Evolutionary conservation across 495 filamentous ascomycete species (phyloP).

Genomic region (Paragyromitra xinjiangensis): DNA sequence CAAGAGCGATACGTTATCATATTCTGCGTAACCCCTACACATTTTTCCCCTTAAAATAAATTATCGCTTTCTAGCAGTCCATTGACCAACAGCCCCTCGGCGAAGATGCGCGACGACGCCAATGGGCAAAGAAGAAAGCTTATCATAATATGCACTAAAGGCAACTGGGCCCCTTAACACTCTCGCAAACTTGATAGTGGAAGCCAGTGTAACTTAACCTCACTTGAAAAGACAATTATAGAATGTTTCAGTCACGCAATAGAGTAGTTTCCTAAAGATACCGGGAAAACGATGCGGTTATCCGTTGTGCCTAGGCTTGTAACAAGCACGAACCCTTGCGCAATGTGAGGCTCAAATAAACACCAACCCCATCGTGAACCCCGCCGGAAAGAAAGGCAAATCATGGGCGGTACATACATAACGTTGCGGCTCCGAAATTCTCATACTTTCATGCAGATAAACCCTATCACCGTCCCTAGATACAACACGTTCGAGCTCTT

Average conservation of each 20-base stretch:
- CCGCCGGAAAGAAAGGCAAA: neutral
- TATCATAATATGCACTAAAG: neutral
- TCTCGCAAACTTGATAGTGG: neutral
- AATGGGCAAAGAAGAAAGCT: neutral
- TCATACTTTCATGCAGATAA: neutral
- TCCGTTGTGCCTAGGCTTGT: slow-evolving; percentile 4
- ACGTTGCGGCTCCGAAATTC: neutral
- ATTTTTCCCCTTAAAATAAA: slow-evolving; percentile 9
- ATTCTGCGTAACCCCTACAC: slow-evolving; percentile 8
- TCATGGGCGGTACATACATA: slow-evolving; percentile 2
- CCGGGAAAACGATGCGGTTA: slow-evolving; percentile 2
- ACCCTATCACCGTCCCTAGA: neutral
- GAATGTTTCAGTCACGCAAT: neutral
- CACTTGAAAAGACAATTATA: neutral
- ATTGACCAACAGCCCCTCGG: neutral
- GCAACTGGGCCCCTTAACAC: neutral
- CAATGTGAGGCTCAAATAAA: slow-evolving; percentile 48
- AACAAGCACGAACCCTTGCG: slow-evolving; percentile 13
- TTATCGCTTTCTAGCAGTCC: neutral
- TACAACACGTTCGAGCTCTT: neutral
- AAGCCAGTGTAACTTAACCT: neutral
- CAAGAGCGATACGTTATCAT: slow-evolving; percentile 11
- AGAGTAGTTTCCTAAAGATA: neutral
- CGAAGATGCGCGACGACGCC: neutral
- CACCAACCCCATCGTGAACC: slow-evolving; percentile 14